Conservation (phyloP, 106 monocot genomes). For the Alisma plantagoaquatica region DNA sequence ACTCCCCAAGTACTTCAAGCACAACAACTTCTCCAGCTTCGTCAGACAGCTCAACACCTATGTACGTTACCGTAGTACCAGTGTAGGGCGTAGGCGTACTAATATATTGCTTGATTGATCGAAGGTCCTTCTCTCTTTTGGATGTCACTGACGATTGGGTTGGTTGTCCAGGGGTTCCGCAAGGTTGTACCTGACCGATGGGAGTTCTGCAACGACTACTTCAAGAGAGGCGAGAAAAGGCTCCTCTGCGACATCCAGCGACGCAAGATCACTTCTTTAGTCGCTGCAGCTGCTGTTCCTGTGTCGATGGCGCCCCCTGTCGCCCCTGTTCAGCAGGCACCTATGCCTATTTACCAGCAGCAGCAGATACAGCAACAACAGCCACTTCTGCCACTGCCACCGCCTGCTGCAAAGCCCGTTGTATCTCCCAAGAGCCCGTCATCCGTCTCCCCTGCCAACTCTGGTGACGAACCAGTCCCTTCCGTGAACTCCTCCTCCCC, state of each 20-base stretch:
- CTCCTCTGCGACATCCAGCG: constrained; percentile 76
- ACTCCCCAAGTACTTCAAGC: constrained; percentile 89
- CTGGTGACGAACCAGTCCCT: not conserved
- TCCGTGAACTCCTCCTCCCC: constrained; percentile 22
- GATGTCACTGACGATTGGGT: constrained; percentile 2
- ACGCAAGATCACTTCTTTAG: constrained; percentile 34
- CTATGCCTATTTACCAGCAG: no score
- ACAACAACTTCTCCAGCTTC: constrained; percentile 96
- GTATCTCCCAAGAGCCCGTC: no score
- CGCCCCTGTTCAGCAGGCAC: no score
- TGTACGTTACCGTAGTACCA: no score
- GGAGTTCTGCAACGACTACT: constrained; percentile 86
- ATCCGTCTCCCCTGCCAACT: constrained; percentile 1
- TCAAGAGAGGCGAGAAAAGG: constrained; percentile 49
- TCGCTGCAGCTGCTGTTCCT: not conserved
- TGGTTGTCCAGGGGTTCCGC: constrained; percentile 85
- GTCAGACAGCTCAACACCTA: constrained; percentile 95
- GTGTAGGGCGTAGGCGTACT: no score
- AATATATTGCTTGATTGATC: not conserved
- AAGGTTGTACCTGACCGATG: constrained; percentile 83
- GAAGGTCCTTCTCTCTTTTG: not conserved
- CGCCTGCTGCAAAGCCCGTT: no score
- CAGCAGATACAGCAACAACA: no score
- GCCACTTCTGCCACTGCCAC: no score
- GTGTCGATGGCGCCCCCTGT: not conserved